phyloP scores from a whole-genome alignment of 441 rosid genomes.

The Francoa sonchifolia region DNA sequence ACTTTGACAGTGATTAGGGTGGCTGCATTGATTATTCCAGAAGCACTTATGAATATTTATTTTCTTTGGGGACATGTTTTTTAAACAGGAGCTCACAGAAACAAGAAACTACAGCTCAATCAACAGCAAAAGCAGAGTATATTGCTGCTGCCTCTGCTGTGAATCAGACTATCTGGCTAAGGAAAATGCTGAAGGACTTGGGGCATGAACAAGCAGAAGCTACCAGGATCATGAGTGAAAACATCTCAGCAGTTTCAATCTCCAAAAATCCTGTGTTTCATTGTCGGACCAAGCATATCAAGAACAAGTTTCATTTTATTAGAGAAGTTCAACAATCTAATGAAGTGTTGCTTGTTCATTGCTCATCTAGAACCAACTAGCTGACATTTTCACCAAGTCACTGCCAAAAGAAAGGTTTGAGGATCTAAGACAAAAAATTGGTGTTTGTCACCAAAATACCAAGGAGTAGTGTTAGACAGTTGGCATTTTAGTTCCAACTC shows the following conservation, averaged over 20 bases:
- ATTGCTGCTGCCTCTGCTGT: neutral
- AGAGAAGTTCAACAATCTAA: neutral
- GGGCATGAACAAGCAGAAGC: neutral
- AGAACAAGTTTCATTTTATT: neutral
- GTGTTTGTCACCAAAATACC: no score
- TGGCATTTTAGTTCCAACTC: no score
- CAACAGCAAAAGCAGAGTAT: slow-evolving; percentile 2
- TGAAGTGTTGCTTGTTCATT: neutral
- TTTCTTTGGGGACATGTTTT: no score
- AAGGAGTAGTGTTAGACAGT: no score
- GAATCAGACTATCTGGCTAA: slow-evolving; percentile 2
- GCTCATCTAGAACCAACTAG: neutral
- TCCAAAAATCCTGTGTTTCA: neutral
- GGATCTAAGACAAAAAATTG: neutral
- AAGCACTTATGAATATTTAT: no score
- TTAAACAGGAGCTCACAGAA: neutral
- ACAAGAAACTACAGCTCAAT: neutral
- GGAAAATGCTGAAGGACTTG: neutral
- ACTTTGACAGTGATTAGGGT: no score
- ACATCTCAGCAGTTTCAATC: neutral
- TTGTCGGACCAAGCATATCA: slow-evolving; percentile 1
- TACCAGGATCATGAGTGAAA: neutral
- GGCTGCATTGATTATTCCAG: no score
- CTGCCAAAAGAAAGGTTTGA: neutral
- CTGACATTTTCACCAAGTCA: neutral